Evolutionary conservation across 169 alveolate species (phyloP), one percentile per base, ranked within the genome.

Genomic region (Cryptosporidium muris): DNA sequence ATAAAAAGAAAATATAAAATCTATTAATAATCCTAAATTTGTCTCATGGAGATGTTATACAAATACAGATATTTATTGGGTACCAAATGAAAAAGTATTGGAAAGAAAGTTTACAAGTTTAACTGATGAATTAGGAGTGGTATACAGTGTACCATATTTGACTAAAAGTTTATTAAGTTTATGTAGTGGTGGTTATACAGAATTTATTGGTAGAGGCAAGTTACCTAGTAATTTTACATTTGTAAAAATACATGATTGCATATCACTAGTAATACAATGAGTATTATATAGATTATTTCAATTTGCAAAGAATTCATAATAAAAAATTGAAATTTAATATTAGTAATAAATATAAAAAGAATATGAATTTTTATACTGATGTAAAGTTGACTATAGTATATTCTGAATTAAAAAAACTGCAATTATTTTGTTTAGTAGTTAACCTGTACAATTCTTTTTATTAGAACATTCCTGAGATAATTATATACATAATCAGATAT

Each of bases 11-110:
- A 25, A 25, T 25, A 25, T 25, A 25, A 25, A 25, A 25, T 25
- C 25, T 25, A 25, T 25, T 25, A 36, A 43, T 25, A 54, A 34
- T 12, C 16, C 67, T 14, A 60, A 47, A n/a, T 40, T 12, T 12
- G 60, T 74, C 2, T 74, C 85, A 16, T 74, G 85, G 85, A 42
- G 42, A 34, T 74, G 85, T 42, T 36, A 11, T 56, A 74, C 85
- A 54, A 74, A 74, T 14, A 8, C 67, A 1, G 48, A 60, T 60
- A 63, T 74, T 14, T 40, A 58, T 34, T 74, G 85, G 85, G 54
- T 54, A 12, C 85, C 85, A 49, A 74, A 74, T 42, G 60, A 47
- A 43, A 40, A 36, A 9, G 2, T 54, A 40, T 34, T 42, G 5
- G 25, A 43, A 8, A 52, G 60, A 5, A 58, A 40, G 36, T 60